phyloP scores from a whole-genome alignment of 1,284 basidiomycete genomes.

The Cryptococcus sp. region DNA sequence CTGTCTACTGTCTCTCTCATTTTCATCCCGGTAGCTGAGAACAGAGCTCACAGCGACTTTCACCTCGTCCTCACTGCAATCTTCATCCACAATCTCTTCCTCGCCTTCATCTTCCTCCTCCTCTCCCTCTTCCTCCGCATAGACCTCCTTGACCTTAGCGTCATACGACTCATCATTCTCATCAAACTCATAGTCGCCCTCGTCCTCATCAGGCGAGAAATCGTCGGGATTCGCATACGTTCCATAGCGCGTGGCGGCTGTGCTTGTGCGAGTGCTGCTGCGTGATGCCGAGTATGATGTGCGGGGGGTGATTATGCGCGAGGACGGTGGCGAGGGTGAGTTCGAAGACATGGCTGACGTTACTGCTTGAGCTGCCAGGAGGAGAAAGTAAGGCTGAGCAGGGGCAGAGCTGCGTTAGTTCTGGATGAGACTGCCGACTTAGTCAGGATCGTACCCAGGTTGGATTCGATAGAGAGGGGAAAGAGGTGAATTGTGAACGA shows the following conservation, averaged over 20 bases:
- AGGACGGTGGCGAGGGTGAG: too few species aligned
- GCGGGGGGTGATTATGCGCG: too few species aligned
- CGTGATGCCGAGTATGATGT: too few species aligned
- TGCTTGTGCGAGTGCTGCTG: conserved; percentile 12
- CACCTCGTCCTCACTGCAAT: neutral
- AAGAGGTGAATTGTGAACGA: neutral
- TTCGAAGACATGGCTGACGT: neutral
- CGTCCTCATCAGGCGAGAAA: conserved; percentile 22
- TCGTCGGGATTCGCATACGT: conserved; percentile 37
- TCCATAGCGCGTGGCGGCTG: conserved; percentile 33
- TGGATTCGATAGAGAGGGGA: neutral
- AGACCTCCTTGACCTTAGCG: conserved; percentile 22
- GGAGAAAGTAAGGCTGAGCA: neutral
- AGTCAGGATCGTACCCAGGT: neutral
- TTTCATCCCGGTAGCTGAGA: neutral
- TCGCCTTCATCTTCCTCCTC: conserved; percentile 19
- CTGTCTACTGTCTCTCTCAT: neutral
- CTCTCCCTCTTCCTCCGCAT: conserved; percentile 36
- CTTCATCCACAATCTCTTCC: conserved; percentile 8
- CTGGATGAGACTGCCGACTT: neutral
- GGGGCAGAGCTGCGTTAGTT: neutral
- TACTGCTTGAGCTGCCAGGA: neutral
- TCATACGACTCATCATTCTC: conserved; percentile 57
- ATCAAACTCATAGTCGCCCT: conserved; percentile 24
- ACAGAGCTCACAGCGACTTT: neutral